Percentiles rank a stretch among this genome's conserved stretches.
Evolutionary conservation across 352 stramenopile genomes (phyloP).

Genomic region (Phytophthora constricta): DNA sequence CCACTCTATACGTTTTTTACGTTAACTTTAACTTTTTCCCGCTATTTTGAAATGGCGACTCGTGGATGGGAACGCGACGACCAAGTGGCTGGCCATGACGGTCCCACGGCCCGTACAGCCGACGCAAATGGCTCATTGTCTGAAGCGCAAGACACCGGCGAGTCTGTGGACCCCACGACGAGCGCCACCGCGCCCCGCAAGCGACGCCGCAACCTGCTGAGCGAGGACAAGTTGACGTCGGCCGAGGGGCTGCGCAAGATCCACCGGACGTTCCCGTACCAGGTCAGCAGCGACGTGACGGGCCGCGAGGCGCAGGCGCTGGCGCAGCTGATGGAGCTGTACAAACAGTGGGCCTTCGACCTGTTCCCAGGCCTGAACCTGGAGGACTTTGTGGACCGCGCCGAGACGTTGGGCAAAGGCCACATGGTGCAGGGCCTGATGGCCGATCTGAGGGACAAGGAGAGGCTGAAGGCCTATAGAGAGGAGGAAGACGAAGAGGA

Average conservation of each 20-base stretch:
- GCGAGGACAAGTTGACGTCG: slow-evolving; percentile 71
- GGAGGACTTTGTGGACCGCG: slow-evolving; percentile 79
- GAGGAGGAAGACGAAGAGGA: slow-evolving; percentile 17
- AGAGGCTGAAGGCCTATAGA: slow-evolving; percentile 47
- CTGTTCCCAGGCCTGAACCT: slow-evolving; percentile 84
- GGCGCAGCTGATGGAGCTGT: slow-evolving; percentile 73
- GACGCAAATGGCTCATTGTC: not conserved
- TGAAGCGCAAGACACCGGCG: slow-evolving; percentile 11
- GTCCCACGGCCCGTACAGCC: slow-evolving; percentile 1
- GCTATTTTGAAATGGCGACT: slow-evolving; percentile 51
- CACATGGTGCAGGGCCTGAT: slow-evolving; percentile 72
- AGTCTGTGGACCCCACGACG: not conserved
- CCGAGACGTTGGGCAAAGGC: slow-evolving; percentile 63
- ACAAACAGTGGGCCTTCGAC: slow-evolving; percentile 89
- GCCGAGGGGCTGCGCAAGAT: slow-evolving; percentile 74
- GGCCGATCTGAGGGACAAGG: slow-evolving; percentile 62
- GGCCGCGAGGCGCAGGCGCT: slow-evolving; percentile 76
- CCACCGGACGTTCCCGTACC: slow-evolving; percentile 74
- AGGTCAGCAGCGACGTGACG: slow-evolving; percentile 56
- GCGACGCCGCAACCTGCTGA: slow-evolving; percentile 61
- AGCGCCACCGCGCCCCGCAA: slow-evolving; percentile 24
- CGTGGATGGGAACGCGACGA: slow-evolving; percentile 68
- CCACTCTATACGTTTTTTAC: too few relatives aligned
- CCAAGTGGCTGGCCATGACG: slow-evolving; percentile 37
- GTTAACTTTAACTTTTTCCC: slow-evolving; percentile 29